phyloP scores from a whole-genome alignment of 495 filamentous ascomycete genomes.

The Penicillium robsamsonii region DNA sequence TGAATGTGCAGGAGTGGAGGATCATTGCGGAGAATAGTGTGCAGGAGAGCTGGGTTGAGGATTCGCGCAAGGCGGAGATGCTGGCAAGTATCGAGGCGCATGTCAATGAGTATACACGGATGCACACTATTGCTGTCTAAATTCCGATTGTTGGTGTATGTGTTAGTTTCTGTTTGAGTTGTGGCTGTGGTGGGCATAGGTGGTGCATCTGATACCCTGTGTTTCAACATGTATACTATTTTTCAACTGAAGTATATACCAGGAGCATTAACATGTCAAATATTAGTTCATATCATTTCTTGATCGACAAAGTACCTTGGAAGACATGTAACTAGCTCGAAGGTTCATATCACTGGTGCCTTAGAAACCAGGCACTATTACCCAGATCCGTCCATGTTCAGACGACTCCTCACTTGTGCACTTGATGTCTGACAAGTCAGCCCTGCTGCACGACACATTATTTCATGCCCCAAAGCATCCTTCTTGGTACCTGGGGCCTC shows the following conservation, averaged over 20 bases:
- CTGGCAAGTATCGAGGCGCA: constrained; percentile 38
- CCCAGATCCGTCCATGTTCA: not conserved
- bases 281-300: not conserved
- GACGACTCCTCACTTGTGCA: constrained; percentile 7
- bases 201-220: constrained; percentile 22
- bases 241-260: constrained; percentile 22
- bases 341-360: constrained; percentile 1
- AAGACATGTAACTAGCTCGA: not conserved
- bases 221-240: constrained; percentile 23
- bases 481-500: not conserved
- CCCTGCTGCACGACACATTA: not conserved
- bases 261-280: not conserved
- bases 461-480: not conserved
- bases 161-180: not conserved
- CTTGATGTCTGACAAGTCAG: not conserved
- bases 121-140: constrained; percentile 13
- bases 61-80: constrained; percentile 42
- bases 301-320: not conserved
- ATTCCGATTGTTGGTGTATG: not conserved
- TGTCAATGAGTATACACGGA: constrained; percentile 26
- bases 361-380: constrained; percentile 1
- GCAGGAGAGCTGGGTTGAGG: constrained; percentile 57
- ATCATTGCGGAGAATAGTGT: constrained; percentile 60
- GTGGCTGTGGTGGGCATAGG: not conserved
- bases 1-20: constrained; percentile 63